Evolutionary conservation across 2,329 filamentous ascomycete species (phyloP), one percentile per base, ranked within the genome.

Genomic region (Exutisphaerella laricina): DNA sequence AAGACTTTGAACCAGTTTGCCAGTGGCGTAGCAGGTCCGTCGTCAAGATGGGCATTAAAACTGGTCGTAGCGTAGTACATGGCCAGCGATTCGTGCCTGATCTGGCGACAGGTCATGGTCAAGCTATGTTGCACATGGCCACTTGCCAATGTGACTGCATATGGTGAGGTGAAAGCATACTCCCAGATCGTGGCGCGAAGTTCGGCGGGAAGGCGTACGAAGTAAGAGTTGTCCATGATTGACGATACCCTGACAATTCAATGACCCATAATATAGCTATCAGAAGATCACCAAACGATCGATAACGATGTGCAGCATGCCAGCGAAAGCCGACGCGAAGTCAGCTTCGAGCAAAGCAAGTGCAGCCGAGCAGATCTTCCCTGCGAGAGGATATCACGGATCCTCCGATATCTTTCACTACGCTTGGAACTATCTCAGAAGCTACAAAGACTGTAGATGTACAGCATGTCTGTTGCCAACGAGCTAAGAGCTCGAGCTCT

Each of bases 41-140:
- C 54, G 28, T 57, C 56, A 12, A 58, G 46, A 30, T 59, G 55
- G 10, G 56, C 56, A 23, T 59, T 59, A 43, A 58, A 55, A 4
- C 46, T 43, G 3, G 52, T 47, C 2, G 48, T 37, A 4, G 46
- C 26, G 20, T 53, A 54, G 47, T 46, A 58, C 49, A 58, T 54
- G 1, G 32, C 21, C 7, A 55, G 21, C 1, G 49, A 49, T 32
- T 58, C 56, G 8, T 37, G 31, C 5, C 56, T 48, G 4, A 58
- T 17, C 40, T 51, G 50, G 4, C 48, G 46, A 40, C 53, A 56
- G 31, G 51, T 55, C 30, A 36, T 41, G 1, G 51, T 56, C 9
- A 58, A 21, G 18, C 40, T 22, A 26, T 54, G 51, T 36, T 58
- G 49, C 17, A 48, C 48, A 2, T 28, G 29, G 10, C 29, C 29